A percentile compares a stretch with the other conserved stretches of the same genome.
Evolutionary conservation across 176 grass and related monocot genomes (phyloP).

Genomic region (Metroxylon sagu): DNA sequence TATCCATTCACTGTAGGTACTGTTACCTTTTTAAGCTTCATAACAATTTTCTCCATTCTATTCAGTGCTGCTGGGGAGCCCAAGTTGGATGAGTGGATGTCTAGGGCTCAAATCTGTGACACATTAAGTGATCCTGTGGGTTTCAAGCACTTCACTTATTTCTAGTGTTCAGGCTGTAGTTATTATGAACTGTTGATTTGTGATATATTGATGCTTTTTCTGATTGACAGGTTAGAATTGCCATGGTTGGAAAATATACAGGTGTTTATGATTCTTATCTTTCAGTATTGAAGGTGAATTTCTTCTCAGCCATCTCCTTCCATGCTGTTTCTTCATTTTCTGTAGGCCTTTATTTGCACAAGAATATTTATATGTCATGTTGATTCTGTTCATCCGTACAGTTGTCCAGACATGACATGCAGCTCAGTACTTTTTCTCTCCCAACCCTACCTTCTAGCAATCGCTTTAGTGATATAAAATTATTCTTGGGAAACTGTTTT

Average conservation of each 20-base stretch:
- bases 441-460: no score
- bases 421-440: no score
- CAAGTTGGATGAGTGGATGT: constrained; percentile 28
- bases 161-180: no score
- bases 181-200: neutral
- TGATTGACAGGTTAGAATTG: constrained; percentile 1
- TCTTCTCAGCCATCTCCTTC: neutral
- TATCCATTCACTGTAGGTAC: no score
- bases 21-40: no score
- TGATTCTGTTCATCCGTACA: no score
- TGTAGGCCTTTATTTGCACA: no score
- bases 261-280: constrained; percentile 3
- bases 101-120: constrained; percentile 25
- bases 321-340: neutral
- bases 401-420: no score
- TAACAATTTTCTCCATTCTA: no score
- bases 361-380: no score
- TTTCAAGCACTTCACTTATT: neutral
- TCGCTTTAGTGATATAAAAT: no score
- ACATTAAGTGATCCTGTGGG: constrained; percentile 35
- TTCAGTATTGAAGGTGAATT: constrained; percentile 4
- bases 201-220: neutral
- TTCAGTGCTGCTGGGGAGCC: constrained; percentile 23
- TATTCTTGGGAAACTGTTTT: no score
- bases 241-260: constrained; percentile 7